A percentile compares a stretch with the other conserved stretches of the same genome.
Conservation (phyloP, 352 stramenopile genomes). For the Pythium guiyangense region DNA sequence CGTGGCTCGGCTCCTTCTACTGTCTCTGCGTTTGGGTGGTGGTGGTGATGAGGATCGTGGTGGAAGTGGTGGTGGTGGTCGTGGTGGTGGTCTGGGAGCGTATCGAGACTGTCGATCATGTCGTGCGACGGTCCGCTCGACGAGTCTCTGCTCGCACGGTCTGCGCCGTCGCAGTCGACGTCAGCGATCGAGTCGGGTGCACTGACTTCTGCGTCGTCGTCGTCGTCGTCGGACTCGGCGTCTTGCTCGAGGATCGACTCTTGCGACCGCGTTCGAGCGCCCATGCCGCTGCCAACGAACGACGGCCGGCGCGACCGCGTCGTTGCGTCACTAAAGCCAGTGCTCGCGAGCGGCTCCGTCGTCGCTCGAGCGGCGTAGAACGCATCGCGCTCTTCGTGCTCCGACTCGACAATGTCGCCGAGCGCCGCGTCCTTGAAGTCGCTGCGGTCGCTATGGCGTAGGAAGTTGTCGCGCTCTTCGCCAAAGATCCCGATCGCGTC, state of each 20-base stretch:
- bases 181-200: neutral
- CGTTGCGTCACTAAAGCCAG: neutral
- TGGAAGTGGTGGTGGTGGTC: no score
- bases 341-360: neutral
- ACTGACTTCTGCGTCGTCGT: neutral
- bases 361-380: neutral
- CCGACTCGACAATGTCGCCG: slow-evolving; percentile 1
- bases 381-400: slow-evolving; percentile 1
- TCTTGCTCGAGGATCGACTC: slow-evolving; percentile 2
- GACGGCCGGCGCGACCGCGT: neutral
- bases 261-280: slow-evolving; percentile 1
- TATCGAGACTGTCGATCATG: neutral
- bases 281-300: neutral
- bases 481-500: slow-evolving; percentile 53
- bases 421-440: slow-evolving; percentile 7
- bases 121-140: slow-evolving; percentile 6
- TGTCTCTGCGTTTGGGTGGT: neutral
- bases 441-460: slow-evolving; percentile 17
- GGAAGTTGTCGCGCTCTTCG: slow-evolving; percentile 34
- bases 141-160: slow-evolving; percentile 13
- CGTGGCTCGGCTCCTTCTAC: no score
- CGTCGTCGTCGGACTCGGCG: neutral
- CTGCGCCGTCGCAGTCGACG: slow-evolving; percentile 6
- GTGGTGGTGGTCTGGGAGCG: neutral
- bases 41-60: neutral